Base-by-base conservation (phyloP, 2,329 filamentous ascomycete genomes). In the Ceratocystis smalleyi region DNA sequence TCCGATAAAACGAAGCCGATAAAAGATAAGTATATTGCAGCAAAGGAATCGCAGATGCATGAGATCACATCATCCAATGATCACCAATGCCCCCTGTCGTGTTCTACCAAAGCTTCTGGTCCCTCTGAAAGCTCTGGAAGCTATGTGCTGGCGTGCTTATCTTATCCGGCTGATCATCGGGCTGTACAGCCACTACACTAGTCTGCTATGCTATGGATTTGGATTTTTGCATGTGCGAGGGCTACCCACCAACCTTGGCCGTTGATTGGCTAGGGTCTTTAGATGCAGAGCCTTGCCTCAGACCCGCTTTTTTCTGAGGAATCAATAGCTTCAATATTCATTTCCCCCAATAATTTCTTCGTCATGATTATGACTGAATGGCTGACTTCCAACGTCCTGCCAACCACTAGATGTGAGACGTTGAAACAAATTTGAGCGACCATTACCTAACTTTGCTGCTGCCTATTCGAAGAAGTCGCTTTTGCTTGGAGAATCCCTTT, bases 111-210 rank as follows among this genome's bases (percentile, higher is more conserved):
- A 57, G 54, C 54, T 57, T 57, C 47, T 51, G 3, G 35, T 40
- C 30, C 54, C 32, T 10, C 22, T 17, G 10, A 57, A 40, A 40
- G 35, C 35, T 40, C 35, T 40, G 35, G 35, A 40, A 40, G 35
- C 35, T 40, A 40, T 40, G 35, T 15, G 60, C 7, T 61, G 22
- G 40, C 19, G 6, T 12, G 15, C 27, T 57, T 64, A 64, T 64
- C 62, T 64, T 64, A 59, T 64, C 54, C 43, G 62, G 54, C 27
- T 47, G 43, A 64, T 40, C 10, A 7, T 64, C 62, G 62, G 62
- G 8, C 6, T 22, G 15, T 22, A 40, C 55, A 59, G 27, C 10
- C 2, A 19, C 8, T 7, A 12, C n/a, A n/a, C n/a, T n/a, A n/a
- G n/a, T n/a, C n/a, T 40, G 35, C 35, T 40, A 40, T 27, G 27